Conservation (phyloP, 441 rosid genomes). For the Erysimum cheiri region DNA sequence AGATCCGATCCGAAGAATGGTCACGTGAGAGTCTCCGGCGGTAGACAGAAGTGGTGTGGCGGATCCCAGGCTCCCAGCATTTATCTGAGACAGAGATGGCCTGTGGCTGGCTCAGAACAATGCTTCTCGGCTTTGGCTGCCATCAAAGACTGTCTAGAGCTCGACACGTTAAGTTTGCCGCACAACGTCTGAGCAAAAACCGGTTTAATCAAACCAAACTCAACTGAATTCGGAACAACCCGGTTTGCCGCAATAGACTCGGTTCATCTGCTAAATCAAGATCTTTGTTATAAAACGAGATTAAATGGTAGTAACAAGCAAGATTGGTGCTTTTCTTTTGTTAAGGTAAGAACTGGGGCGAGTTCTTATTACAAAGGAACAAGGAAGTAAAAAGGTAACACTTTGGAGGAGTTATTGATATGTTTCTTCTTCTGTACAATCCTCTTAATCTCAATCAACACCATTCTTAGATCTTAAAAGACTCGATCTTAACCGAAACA, state of each 20-base stretch:
- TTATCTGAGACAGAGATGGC: constrained; percentile 16
- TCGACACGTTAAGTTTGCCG: constrained; percentile 37
- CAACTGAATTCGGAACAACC: not conserved
- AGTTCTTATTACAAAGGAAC: constrained; percentile 33
- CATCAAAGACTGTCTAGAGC: constrained; percentile 21
- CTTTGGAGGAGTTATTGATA: not conserved
- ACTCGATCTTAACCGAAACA: constrained; percentile 31
- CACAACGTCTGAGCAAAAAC: constrained; percentile 34
- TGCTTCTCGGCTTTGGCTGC: constrained; percentile 24
- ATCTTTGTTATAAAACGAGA: not conserved
- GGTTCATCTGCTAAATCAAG: constrained; percentile 17
- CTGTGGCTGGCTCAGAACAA: constrained; percentile 2
- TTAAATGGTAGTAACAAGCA: not conserved
- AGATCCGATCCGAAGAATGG: constrained; percentile 29
- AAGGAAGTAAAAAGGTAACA: not conserved
- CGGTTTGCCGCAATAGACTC: not conserved
- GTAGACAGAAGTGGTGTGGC: constrained; percentile 5
- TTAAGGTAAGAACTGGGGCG: constrained; percentile 2
- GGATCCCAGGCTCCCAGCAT: not conserved
- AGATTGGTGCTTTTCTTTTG: not conserved
- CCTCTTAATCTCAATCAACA: constrained; percentile 11
- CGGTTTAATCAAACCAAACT: constrained; percentile 29
- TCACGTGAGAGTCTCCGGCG: constrained; percentile 15
- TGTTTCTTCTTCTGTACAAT: constrained; percentile 32
- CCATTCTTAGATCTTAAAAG: constrained; percentile 23